Conservation (phyloP, 805 yeast genomes). For the Saccharomycopsis babjevae region DNA sequence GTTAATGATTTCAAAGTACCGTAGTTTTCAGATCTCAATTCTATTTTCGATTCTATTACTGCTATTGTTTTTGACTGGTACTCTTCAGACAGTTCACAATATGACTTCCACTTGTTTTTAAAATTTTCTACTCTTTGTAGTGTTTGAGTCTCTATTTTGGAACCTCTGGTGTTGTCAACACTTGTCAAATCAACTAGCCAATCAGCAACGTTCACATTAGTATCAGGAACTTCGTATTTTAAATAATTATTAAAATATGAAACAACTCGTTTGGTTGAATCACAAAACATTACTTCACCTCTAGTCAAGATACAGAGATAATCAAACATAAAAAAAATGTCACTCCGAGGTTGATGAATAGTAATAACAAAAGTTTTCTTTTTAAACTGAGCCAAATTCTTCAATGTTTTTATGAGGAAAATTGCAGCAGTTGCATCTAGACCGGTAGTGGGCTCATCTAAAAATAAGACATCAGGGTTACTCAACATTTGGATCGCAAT, state of each 20-base stretch:
- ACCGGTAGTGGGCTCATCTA: conserved; percentile 88
- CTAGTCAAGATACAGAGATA: conserved; percentile 56
- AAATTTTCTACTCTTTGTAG: conserved; percentile 27
- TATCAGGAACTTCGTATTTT: conserved; percentile 35
- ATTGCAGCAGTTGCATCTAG: conserved; percentile 71
- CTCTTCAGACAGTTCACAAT: conserved; percentile 5
- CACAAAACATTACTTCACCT: conserved; percentile 42
- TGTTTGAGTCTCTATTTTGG: conserved; percentile 28
- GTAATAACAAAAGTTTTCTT: conserved; percentile 69
- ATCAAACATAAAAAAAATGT: conserved; percentile 61
- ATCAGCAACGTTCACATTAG: conserved; percentile 51
- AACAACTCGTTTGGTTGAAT: conserved; percentile 37
- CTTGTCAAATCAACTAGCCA: conserved; percentile 47
- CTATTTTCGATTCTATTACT: conserved; percentile 20
- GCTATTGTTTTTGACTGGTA: neutral
- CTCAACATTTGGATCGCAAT: conserved; percentile 69
- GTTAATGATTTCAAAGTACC: neutral
- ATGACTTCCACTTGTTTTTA: conserved; percentile 29
- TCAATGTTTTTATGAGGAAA: conserved; percentile 49
- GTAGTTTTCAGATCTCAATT: conserved; percentile 28
- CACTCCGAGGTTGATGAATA: conserved; percentile 79
- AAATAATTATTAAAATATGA: conserved; percentile 37
- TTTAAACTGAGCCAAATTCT: conserved; percentile 39
- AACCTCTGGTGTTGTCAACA: conserved; percentile 36
- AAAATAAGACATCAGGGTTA: conserved; percentile 64